Evolutionary conservation across 2,329 filamentous ascomycete species (phyloP), one percentile per base, ranked within the genome.

Genomic region (Pseudopithomyces chartarum): DNA sequence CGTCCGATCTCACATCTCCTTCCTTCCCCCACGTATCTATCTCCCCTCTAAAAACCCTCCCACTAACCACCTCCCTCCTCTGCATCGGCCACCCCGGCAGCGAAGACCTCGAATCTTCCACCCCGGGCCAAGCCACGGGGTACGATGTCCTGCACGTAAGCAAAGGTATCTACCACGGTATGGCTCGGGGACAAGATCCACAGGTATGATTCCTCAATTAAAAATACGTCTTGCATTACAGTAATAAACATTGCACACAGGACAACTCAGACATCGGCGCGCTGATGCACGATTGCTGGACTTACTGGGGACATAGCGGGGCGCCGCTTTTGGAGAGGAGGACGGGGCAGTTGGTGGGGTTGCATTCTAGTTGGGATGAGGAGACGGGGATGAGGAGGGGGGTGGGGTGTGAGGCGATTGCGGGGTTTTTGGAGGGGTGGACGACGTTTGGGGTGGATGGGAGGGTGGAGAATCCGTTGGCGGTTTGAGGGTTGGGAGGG

Each of bases 341-440:
- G n/a, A 71, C 69, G 12, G 80, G 79, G 0, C 62, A 23, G 10
- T 62, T 85, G 53, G 68, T 84, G 0, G 82, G 82, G 1, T 57
- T 85, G 58, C 82, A 85, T 73, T 84, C 81, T 3, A 81, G 77
- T 26, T 85, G 82, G 81, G 81, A 85, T 62, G 81, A 83, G 20
- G 56, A 78, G 59, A 84, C 80, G 8, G 78, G 73, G 0, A 83
- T 82, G 80, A 73, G 82, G 59, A 77, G 82, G 67, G 82, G 82
- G 0, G 69, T 84, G 4, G 73, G 78, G 15, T 64, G 75, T 34
- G 77, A 82, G 57, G 81, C 81, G 2, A 67, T 85, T 1, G 52
- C 56, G 47, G 73, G 55, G 2, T 84, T 85, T 64, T 55, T 76
- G 43, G 33, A 11, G 4, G 51, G 46, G 20, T 33, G 36, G 23